A percentile compares a stretch with the other conserved stretches of the same genome.
phyloP scores from a whole-genome alignment of 1,284 basidiomycete genomes.

The Boletellus sp. region DNA sequence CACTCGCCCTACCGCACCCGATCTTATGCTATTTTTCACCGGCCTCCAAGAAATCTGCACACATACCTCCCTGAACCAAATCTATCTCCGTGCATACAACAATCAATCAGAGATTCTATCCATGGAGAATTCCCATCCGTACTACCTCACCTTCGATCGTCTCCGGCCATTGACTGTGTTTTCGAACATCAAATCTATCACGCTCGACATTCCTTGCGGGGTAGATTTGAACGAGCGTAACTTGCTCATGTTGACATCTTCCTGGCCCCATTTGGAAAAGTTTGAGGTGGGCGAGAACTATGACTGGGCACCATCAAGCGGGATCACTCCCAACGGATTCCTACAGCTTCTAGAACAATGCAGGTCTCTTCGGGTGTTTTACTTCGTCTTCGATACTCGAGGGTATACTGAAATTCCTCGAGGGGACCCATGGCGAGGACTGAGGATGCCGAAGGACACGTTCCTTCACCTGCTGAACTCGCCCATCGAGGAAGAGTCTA shows the following conservation, averaged over 20 bases:
- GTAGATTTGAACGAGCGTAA: slow-evolving; percentile 3
- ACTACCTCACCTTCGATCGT: slow-evolving; percentile 8
- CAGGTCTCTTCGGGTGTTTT: slow-evolving; percentile 7
- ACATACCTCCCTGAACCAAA: not conserved
- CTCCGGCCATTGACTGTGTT: slow-evolving; percentile 12
- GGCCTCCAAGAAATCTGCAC: slow-evolving; percentile 4
- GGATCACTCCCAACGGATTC: slow-evolving; percentile 15
- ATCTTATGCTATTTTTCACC: slow-evolving; percentile 8
- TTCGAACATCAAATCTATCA: slow-evolving; percentile 10
- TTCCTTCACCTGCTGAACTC: slow-evolving; percentile 6
- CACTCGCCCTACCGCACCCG: not conserved
- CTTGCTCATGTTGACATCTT: slow-evolving; percentile 16
- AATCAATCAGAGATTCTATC: not conserved
- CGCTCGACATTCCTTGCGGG: slow-evolving; percentile 1
- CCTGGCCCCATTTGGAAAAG: slow-evolving; percentile 10
- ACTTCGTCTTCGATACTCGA: slow-evolving; percentile 9
- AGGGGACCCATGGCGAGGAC: slow-evolving; percentile 12
- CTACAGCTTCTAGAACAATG: slow-evolving; percentile 14
- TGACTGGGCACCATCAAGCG: slow-evolving; percentile 7
- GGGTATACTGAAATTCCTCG: slow-evolving; percentile 13
- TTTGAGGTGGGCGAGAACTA: not conserved
- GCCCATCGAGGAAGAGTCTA: slow-evolving; percentile 11
- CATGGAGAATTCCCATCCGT: not conserved
- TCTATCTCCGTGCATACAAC: not conserved
- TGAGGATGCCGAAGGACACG: not conserved